phyloP scores from a whole-genome alignment of 306 rosid species.

The Cicer bijugum region DNA sequence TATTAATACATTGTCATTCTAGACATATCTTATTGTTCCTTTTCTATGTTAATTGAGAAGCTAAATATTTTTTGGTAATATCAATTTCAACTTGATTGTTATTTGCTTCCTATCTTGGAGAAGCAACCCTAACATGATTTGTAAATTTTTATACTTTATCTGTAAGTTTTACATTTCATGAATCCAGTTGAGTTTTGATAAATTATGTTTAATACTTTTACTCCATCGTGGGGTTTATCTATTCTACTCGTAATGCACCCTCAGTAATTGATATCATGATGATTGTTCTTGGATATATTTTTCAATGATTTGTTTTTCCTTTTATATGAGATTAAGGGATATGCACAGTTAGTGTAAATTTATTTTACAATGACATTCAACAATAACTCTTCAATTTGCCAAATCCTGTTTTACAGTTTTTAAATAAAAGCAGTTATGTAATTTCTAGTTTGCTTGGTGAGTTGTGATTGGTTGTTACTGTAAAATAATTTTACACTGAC shows the following conservation, averaged over 20 bases:
- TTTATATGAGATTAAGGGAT: too few relatives aligned
- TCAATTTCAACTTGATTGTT: constrained; percentile 11
- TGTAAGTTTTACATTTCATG: not conserved
- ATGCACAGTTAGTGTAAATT: too few relatives aligned
- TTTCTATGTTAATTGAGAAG: not conserved
- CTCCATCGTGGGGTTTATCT: not conserved
- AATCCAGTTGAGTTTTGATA: constrained; percentile 8
- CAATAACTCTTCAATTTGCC: too few relatives aligned
- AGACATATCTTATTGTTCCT: not conserved
- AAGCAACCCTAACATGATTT: constrained; percentile 6
- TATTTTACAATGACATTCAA: too few relatives aligned
- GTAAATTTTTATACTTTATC: not conserved
- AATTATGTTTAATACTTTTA: not conserved
- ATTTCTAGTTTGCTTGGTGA: too few relatives aligned
- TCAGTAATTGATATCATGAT: not conserved
- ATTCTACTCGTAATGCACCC: constrained; percentile 2
- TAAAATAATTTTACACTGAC: too few relatives aligned
- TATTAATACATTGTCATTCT: constrained; percentile 2
- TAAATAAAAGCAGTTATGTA: too few relatives aligned
- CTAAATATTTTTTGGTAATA: not conserved
- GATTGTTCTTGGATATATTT: constrained; percentile 9
- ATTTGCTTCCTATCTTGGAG: not conserved
- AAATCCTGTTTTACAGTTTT: too few relatives aligned
- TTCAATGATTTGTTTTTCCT: not conserved
- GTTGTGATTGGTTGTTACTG: too few relatives aligned